phyloP scores from a whole-genome alignment of 1,284 basidiomycete species.

The Porogramme epimiltina region DNA sequence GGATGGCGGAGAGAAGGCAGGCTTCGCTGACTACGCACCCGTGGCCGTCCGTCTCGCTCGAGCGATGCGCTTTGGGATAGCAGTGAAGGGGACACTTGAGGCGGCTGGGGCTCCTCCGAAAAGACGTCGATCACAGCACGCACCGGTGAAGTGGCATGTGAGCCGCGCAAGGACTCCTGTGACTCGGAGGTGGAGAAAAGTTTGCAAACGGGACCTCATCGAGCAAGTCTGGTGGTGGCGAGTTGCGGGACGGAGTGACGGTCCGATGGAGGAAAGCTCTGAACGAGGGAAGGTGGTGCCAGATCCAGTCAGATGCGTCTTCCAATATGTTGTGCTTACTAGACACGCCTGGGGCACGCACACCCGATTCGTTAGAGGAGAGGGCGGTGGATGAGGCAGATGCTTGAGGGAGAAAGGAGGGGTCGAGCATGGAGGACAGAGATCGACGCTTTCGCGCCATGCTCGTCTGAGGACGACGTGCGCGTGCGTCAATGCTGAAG shows the following conservation, averaged over 20 bases:
- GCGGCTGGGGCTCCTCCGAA: slow-evolving; percentile 8
- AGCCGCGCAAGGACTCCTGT: slow-evolving; percentile 23
- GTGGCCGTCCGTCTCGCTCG: slow-evolving; percentile 6
- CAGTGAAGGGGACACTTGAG: slow-evolving; percentile 24
- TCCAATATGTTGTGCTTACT: not conserved
- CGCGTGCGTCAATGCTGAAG: slow-evolving; percentile 13
- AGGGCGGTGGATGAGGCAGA: slow-evolving; percentile 11
- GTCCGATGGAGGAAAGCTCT: slow-evolving; percentile 14
- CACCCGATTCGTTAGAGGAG: not conserved
- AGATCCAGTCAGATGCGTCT: slow-evolving; percentile 17
- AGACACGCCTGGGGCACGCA: not conserved
- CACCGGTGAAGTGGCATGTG: slow-evolving; percentile 22
- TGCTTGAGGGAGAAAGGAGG: slow-evolving; percentile 41
- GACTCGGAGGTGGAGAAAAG: slow-evolving; percentile 40
- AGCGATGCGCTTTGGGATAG: slow-evolving; percentile 18
- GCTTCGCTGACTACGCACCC: slow-evolving; percentile 7
- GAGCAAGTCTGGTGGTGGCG: slow-evolving; percentile 47
- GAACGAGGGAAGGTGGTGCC: slow-evolving; percentile 21
- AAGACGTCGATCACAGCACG: slow-evolving; percentile 21
- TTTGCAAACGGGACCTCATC: slow-evolving; percentile 76
- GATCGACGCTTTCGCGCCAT: slow-evolving; percentile 52
- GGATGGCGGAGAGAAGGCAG: slow-evolving; percentile 15
- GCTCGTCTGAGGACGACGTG: slow-evolving; percentile 11
- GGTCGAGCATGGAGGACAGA: slow-evolving; percentile 48
- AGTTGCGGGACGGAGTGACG: slow-evolving; percentile 25